Evolutionary conservation across 331 rosid genomes (phyloP).

Genomic region (Rhamnella rubrinervis): DNA sequence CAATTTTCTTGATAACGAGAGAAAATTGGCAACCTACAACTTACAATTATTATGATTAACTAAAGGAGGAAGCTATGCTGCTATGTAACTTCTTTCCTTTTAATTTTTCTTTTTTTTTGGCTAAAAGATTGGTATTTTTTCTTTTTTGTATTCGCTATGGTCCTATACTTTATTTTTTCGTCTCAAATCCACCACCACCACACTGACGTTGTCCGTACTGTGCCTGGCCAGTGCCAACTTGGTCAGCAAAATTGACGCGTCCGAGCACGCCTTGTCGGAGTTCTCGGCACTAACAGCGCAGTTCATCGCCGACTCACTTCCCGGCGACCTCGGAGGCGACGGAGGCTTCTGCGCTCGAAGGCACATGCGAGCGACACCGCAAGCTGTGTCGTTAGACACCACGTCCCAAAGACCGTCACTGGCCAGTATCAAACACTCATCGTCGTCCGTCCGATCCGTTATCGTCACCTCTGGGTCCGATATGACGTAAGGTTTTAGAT

Average conservation of each 20-base stretch:
- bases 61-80: too few relatives aligned
- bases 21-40: too few relatives aligned
- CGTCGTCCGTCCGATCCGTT: conserved; percentile 57
- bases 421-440: conserved; percentile 76
- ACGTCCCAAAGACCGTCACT: conserved; percentile 96
- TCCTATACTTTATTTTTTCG: conserved; percentile 16
- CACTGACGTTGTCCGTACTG: conserved; percentile 82
- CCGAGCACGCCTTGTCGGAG: conserved; percentile 69
- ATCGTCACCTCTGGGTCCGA: conserved; percentile 81
- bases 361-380: conserved; percentile 72
- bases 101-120: neutral
- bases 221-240: conserved; percentile 84
- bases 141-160: too few relatives aligned
- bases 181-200: conserved; percentile 79
- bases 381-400: conserved; percentile 76
- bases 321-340: conserved; percentile 29
- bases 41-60: too few relatives aligned
- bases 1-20: too few relatives aligned
- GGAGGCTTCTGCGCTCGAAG: conserved; percentile 38
- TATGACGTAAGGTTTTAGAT: conserved; percentile 79
- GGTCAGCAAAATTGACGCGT: conserved; percentile 75
- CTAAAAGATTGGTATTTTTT: neutral
- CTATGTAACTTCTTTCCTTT: too few relatives aligned
- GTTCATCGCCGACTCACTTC: conserved; percentile 6
- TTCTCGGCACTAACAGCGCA: conserved; percentile 30